Conservation (phyloP, 108 stramenopile species). For the Cylindrotheca closterium region DNA sequence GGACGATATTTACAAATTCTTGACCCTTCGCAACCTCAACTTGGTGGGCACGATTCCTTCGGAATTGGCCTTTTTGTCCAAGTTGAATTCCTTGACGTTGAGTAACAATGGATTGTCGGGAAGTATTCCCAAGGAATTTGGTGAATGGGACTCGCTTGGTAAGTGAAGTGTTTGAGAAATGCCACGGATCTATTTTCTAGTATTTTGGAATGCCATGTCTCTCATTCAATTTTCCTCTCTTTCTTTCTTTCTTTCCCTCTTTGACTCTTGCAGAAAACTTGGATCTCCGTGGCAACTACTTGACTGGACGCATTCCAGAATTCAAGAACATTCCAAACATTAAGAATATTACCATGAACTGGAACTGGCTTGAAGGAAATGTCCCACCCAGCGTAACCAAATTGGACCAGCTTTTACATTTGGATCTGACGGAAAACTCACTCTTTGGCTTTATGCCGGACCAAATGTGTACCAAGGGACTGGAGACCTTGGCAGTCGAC, state of each 20-base stretch:
- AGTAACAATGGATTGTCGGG: conserved; percentile 21
- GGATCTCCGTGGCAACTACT: conserved; percentile 25
- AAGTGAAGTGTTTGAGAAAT: no score
- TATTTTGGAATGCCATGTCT: not conserved
- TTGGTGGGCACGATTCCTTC: conserved; percentile 52
- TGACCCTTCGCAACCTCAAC: not conserved
- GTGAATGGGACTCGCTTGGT: conserved; percentile 5
- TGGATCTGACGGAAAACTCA: no score
- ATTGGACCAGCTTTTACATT: no score
- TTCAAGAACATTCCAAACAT: not conserved
- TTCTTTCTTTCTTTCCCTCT: no score
- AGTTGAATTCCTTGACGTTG: conserved; percentile 30
- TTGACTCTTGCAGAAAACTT: conserved; percentile 16
- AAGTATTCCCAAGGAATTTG: conserved; percentile 48
- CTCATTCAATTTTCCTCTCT: not conserved
- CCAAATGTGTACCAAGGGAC: not conserved
- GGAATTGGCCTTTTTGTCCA: conserved; percentile 39
- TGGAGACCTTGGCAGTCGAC: not conserved
- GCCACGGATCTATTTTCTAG: not conserved
- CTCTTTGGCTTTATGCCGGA: not conserved
- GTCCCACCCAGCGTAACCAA: no score
- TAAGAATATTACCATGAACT: not conserved
- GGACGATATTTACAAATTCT: not conserved
- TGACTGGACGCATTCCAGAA: conserved; percentile 18
- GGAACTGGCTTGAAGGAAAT: not conserved